These are phyloP conservation scores for Alternaria infectoria DNA, from an alignment of 2,329 filamentous ascomycete genomes.

Conservation along the genomic window DNA sequence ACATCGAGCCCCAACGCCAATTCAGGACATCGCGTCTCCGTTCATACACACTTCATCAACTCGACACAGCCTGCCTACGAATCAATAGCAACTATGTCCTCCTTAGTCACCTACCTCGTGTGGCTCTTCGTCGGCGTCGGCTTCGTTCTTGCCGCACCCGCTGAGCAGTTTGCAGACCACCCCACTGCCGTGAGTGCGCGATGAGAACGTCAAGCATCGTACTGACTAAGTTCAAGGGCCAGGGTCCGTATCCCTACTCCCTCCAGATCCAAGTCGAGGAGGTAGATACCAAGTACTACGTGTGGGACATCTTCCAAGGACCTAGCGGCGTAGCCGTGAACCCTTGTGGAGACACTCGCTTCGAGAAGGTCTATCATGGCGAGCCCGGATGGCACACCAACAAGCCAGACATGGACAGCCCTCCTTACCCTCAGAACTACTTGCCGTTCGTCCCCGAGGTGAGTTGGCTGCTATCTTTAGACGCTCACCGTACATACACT, in stretches of 20 bases:
- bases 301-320: slow-evolving; percentile 3
- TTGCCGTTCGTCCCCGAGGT: not conserved
- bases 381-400: not conserved
- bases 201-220: not conserved
- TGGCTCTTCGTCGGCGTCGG: not conserved
- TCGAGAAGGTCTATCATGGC: slow-evolving; percentile 1
- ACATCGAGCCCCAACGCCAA: not conserved
- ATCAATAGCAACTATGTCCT: not conserved
- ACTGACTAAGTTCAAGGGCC: not conserved
- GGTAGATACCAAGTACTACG: not conserved
- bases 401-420: not conserved
- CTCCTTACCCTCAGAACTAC: not conserved
- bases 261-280: not conserved
- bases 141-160: not conserved
- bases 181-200: not conserved
- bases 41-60: not conserved
- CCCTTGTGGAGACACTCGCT: not conserved
- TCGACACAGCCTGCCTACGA: too few relatives aligned
- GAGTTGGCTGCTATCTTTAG: not conserved
- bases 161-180: not conserved
- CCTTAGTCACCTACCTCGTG: not conserved
- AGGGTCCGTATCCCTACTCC: not conserved
- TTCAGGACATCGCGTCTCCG: not conserved
- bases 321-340: slow-evolving; percentile 1
- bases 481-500: not conserved